Conservation (phyloP, 306 rosid genomes). For the Pachyrhizus erosus region DNA sequence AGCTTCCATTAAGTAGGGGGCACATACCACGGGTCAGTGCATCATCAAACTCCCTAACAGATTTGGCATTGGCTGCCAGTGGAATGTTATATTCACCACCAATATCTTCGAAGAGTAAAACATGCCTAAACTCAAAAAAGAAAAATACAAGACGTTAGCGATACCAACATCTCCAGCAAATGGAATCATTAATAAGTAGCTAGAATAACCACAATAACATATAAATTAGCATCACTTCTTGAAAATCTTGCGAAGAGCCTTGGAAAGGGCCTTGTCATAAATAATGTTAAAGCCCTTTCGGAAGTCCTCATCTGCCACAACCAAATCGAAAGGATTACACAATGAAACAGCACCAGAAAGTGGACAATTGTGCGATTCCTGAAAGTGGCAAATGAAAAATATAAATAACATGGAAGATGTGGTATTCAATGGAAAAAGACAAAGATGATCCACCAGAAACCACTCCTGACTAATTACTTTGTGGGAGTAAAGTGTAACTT, state of each 20-base stretch:
- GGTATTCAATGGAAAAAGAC: not conserved
- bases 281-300: slow-evolving; percentile 86
- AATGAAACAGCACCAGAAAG: slow-evolving; percentile 95
- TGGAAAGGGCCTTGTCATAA: slow-evolving; percentile 83
- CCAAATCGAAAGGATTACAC: slow-evolving; percentile 96
- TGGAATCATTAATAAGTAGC: slow-evolving; percentile 26
- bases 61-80: slow-evolving; percentile 72
- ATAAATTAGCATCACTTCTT: slow-evolving; percentile 62
- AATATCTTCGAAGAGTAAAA: slow-evolving; percentile 77
- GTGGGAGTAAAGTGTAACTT: not conserved
- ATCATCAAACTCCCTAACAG: slow-evolving; percentile 87
- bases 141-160: not conserved
- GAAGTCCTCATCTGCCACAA: slow-evolving; percentile 86
- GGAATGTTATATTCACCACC: slow-evolving; percentile 76
- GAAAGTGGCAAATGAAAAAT: slow-evolving; percentile 49
- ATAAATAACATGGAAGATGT: slow-evolving; percentile 32
- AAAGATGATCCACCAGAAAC: slow-evolving; percentile 27
- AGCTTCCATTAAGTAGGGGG: slow-evolving; percentile 27
- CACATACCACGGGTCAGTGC: slow-evolving; percentile 89
- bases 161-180: slow-evolving; percentile 7
- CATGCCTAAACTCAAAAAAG: slow-evolving; percentile 61
- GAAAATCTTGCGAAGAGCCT: slow-evolving; percentile 69
- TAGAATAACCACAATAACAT: slow-evolving; percentile 14
- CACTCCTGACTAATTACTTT: not conserved
- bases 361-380: slow-evolving; percentile 69